Evolutionary conservation across 768 basidiomycete genomes (phyloP), one percentile per base, ranked within the genome.

Genomic region (Termitomyces sp.): DNA sequence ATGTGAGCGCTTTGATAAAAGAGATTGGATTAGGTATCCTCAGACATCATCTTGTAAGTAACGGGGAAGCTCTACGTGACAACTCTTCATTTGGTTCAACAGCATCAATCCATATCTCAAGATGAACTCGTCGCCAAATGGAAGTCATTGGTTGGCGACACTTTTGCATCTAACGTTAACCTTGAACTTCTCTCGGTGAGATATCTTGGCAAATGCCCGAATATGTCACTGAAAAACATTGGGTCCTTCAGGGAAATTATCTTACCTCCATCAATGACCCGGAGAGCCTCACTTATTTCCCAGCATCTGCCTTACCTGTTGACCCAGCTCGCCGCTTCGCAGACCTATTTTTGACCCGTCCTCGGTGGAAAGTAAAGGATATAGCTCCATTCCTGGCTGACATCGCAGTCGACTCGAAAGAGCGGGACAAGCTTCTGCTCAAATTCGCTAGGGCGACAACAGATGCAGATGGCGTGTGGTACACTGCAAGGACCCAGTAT

Each of bases 391-490:
- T 96, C 75, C 76, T 98, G 13, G 74, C 79, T 7, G 94, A 94
- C 63, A 86, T 97, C 58, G 89, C 89, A 0, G 79, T 94, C n/a
- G 87, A 92, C 69, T 75, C 78, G 8, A 96, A 97, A 73, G 93
- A 93, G 69, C 81, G 91, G 44, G 96, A 98, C 70, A 94, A 89
- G 71, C 70, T 96, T 63, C 75, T 97, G 42, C 82, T 93, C 46
- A 98, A 94, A 75, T 92, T 90, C 68, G 92, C 92, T 39, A 79
- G 96, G 50, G 84, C 91, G 3, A 81, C 87, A 46, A 91, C 88
- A 55, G 89, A 91, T 55, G 68, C 79, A 0, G 79, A 84, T 12
- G 89, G 89, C 0, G 71, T 84, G 39, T 91, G 85, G 82, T 96
- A 94, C 72, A 91, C 89, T 1, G 82, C 90, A 1, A 77, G 90